Evolutionary conservation across 2,329 filamentous ascomycete genomes (phyloP).

Genomic region (Diaporthe nobilis): DNA sequence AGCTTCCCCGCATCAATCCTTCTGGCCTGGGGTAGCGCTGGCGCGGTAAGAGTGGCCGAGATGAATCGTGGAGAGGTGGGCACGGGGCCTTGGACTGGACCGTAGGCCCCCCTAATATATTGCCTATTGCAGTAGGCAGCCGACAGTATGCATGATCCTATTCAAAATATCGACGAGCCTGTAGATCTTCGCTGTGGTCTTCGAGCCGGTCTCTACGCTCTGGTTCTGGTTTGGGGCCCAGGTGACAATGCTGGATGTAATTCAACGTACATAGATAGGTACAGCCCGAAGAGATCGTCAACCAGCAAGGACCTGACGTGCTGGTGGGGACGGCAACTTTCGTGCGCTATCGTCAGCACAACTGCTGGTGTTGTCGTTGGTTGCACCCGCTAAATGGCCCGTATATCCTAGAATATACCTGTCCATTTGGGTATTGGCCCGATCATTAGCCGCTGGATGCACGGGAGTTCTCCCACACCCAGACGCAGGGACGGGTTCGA

Average conservation of each 20-base stretch:
- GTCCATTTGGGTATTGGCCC: conserved; percentile 11
- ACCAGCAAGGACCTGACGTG: not conserved
- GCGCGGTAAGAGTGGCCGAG: conserved; percentile 24
- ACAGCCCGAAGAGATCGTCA: not conserved
- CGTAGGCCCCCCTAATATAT: not conserved
- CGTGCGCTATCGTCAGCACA: conserved; percentile 26
- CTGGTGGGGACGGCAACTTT: conserved; percentile 24
- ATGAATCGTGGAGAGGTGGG: conserved; percentile 29
- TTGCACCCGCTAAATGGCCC: conserved; percentile 11
- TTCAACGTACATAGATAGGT: not conserved
- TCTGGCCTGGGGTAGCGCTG: conserved; percentile 38
- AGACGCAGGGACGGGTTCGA: not conserved
- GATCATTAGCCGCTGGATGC: conserved; percentile 1
- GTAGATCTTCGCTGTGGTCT: not conserved
- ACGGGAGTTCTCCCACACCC: not conserved
- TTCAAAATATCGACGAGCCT: not conserved
- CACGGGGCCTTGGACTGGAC: conserved; percentile 29
- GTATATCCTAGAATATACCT: conserved; percentile 4
- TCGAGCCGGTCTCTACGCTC: not conserved
- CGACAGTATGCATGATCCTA: not conserved
- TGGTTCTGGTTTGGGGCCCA: not conserved
- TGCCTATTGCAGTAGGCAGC: conserved; percentile 2
- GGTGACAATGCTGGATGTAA: too few relatives aligned
- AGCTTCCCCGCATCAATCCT: conserved; percentile 39
- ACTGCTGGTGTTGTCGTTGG: not conserved